Evolutionary conservation across 1,284 basidiomycete genomes (phyloP).

Genomic region (Xanthoconium separans): DNA sequence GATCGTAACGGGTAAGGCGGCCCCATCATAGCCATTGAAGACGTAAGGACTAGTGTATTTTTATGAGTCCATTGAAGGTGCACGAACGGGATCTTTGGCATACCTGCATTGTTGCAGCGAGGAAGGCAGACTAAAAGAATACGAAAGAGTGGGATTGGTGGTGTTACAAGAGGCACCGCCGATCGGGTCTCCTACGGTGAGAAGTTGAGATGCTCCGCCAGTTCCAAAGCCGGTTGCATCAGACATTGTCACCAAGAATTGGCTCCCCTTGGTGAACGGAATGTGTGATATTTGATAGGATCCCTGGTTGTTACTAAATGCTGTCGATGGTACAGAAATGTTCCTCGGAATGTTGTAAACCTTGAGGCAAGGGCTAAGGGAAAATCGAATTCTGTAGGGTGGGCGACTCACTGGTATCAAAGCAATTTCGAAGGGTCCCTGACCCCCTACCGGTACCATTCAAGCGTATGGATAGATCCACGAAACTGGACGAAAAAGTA

Average conservation of each 20-base stretch:
- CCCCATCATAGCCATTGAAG: conserved; percentile 50
- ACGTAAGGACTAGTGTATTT: conserved; percentile 45
- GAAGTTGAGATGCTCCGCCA: conserved; percentile 55
- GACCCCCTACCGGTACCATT: conserved; percentile 59
- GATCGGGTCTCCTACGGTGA: conserved; percentile 49
- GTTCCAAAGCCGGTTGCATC: conserved; percentile 67
- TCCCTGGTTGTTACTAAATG: conserved; percentile 55
- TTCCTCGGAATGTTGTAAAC: conserved; percentile 41
- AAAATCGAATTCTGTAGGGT: not conserved
- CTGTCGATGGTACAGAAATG: conserved; percentile 53
- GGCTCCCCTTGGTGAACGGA: conserved; percentile 37
- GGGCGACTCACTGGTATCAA: conserved; percentile 55
- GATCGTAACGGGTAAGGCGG: conserved; percentile 60
- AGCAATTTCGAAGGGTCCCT: conserved; percentile 56
- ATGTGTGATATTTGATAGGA: conserved; percentile 49
- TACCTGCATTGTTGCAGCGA: conserved; percentile 67
- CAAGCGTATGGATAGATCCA: conserved; percentile 2
- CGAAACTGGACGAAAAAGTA: conserved; percentile 1
- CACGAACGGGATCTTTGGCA: conserved; percentile 10
- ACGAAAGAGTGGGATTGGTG: conserved; percentile 40
- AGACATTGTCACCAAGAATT: conserved; percentile 65
- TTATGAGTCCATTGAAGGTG: conserved; percentile 7
- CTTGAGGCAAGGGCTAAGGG: conserved; percentile 21
- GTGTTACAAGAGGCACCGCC: conserved; percentile 53
- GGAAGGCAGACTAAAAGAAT: conserved; percentile 49